Base-by-base conservation (phyloP, 2,329 filamentous ascomycete species). In the Apiospora rasikravindrae region DNA sequence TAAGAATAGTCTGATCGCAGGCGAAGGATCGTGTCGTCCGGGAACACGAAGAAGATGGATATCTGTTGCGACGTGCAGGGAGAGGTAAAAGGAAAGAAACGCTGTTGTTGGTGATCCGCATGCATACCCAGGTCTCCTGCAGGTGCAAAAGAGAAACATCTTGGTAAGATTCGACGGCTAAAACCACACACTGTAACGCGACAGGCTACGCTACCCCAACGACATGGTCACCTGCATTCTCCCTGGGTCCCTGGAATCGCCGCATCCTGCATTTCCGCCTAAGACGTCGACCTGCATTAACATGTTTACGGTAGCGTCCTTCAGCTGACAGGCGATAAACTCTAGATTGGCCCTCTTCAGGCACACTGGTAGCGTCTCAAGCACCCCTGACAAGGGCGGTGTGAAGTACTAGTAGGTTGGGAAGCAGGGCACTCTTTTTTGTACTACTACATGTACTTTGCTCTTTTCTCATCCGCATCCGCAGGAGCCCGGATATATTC, bases 271-370 rank as follows among this genome's bases (percentile, higher is more conserved):
- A 57, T 66, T 67, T 69, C 70, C 42, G 24, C 61, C 70, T 67
- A 45, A 69, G 70, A 68, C 61, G 70, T 71, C 61, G 70, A 51
- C 70, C 70, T 71, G 70, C 70, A 71, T 71, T 67, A 67, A 53
- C 64, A 71, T 64, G 57, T 64, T 64, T 19, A 40, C 33, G 33
- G 57, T 64, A 64, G 57, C 57, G 57, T 64, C 57, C 57, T 64
- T 64, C 57, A 64, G 57, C 57, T 64, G 57, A 64, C 57, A 64
- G 57, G 29, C 57, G 33, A 64, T 40, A 40, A 64, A 64, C 57
- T 64, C 57, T 64, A 64, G 57, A 64, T 40, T 64, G 57, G 57
- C 33, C 57, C 29, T 64, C 57, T n/a, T n/a, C 57, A 64, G 57
- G 57, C 57, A 64, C 57, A 19, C 33, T 64, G 57, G 57, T 64